Evolutionary conservation across 352 stramenopile genomes (phyloP), one percentile per base, ranked within the genome.

Genomic region (Phytophthora lateralis): DNA sequence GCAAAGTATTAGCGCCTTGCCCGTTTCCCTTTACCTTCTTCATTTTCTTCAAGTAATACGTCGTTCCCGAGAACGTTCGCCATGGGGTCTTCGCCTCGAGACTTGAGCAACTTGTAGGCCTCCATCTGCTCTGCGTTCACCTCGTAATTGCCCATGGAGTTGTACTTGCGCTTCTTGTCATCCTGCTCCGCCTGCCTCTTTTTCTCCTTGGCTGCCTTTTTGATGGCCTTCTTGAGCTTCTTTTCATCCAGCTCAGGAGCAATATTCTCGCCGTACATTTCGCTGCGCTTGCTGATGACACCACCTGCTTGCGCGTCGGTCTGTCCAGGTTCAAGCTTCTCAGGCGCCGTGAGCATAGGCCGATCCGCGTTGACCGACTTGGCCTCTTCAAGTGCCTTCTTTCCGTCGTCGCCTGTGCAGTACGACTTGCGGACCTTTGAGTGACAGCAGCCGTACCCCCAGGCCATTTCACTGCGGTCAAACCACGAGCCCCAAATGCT

Each of bases 401-500:
- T 97, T 39, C 96, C 96, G 55, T 95, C 95, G 17, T 89, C 81
- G 24, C 97, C 96, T 4, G 96, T 99, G 64, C 95, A 99, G 63
- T 99, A 99, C 0, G 91, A 98, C 57, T 97, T 98, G 62, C 85
- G 85, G 7, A 98, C 83, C 46, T 92, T 93, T 1, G 91, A 98
- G 71, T 99, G 96, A 75, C 98, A 98, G 73, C 97, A 99, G 15
- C 77, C 86, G 76, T 98, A 99, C 4, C 98, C 98, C 98, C 97
- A 99, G n/a, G 75, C 62, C 69, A 93, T 96, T 15, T 93, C 91
- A 11, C 80, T 80, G 7, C 84, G 84, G 69, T 99, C 96, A 78
- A 98, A 99, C 76, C 96, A 99, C 27, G 90, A 98, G 18, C 98
- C 98, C 97, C 97, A 99, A 10, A 99, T 91, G 15, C 76, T 86